A percentile compares a stretch with the other conserved stretches of the same genome.
phyloP scores from a whole-genome alignment of 495 filamentous ascomycete species.

The Schizothecium vesticola region DNA sequence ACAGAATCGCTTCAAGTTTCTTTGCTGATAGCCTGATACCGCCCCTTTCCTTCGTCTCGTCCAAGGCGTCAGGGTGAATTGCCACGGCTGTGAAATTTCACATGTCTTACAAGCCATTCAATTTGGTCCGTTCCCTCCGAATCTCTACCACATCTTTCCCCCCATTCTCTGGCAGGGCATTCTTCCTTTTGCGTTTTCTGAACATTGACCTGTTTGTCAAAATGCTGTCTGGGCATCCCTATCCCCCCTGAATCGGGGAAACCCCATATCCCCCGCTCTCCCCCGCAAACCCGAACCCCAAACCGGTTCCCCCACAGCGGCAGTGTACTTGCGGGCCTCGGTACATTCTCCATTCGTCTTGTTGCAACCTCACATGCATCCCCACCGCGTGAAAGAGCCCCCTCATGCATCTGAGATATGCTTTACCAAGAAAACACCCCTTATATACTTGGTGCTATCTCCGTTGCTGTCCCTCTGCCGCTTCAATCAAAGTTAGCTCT shows the following conservation, averaged over 20 bases:
- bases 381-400: background rate
- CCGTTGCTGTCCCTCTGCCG: too few species aligned
- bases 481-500: conserved; percentile 26
- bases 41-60: background rate
- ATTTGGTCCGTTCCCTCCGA: background rate
- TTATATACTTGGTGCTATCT: background rate
- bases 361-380: background rate
- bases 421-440: background rate
- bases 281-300: background rate
- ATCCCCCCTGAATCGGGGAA: background rate
- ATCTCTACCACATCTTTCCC: background rate
- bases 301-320: background rate
- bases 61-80: background rate
- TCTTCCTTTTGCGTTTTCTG: background rate
- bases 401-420: background rate
- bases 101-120: background rate
- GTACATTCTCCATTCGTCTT: background rate
- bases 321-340: background rate
- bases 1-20: background rate
- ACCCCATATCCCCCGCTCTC: background rate
- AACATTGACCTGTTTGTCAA: background rate
- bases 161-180: background rate
- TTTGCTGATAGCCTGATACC: background rate
- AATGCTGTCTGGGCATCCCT: background rate
- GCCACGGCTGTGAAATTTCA: background rate